Percentiles rank a stretch among this genome's conserved stretches.
Conservation (phyloP, 441 rosid genomes). For the Aleurites moluccanus region DNA sequence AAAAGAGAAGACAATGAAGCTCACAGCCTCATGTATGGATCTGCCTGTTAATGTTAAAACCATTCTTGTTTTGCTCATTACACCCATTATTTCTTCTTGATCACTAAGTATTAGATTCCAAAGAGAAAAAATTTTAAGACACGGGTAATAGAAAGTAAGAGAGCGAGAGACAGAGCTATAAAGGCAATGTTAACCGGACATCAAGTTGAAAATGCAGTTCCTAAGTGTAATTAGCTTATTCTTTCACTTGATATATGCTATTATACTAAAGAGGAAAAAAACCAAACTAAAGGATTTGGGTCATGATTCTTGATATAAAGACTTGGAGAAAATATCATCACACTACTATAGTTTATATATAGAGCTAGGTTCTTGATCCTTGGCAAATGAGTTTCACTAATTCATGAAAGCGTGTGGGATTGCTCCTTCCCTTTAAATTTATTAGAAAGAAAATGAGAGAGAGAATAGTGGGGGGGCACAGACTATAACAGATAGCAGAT, state of each 20-base stretch:
- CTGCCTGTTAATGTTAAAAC: conserved; percentile 43
- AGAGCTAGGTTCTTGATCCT: conserved; percentile 4
- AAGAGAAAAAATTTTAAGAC: background rate
- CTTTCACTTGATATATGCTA: background rate
- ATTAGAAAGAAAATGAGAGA: conserved; percentile 25
- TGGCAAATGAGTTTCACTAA: conserved; percentile 16
- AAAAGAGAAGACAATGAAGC: conserved; percentile 76
- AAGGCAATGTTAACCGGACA: background rate
- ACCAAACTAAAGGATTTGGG: background rate
- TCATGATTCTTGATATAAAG: background rate
- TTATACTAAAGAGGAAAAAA: background rate
- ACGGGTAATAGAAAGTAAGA: background rate
- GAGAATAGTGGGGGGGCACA: conserved; percentile 7
- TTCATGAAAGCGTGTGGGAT: conserved; percentile 37
- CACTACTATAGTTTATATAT: no score
- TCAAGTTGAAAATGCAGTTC: background rate
- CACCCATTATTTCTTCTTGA: conserved; percentile 26
- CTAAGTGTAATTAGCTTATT: background rate
- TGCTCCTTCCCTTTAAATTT: conserved; percentile 15
- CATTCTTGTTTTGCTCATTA: conserved; percentile 35
- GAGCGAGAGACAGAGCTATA: background rate
- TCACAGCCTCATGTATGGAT: conserved; percentile 50
- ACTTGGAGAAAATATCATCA: background rate
- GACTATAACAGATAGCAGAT: conserved; percentile 17
- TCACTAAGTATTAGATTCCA: background rate